Evolutionary conservation across 805 yeast genomes (phyloP).

Genomic region (Saccharomyces jurei): DNA sequence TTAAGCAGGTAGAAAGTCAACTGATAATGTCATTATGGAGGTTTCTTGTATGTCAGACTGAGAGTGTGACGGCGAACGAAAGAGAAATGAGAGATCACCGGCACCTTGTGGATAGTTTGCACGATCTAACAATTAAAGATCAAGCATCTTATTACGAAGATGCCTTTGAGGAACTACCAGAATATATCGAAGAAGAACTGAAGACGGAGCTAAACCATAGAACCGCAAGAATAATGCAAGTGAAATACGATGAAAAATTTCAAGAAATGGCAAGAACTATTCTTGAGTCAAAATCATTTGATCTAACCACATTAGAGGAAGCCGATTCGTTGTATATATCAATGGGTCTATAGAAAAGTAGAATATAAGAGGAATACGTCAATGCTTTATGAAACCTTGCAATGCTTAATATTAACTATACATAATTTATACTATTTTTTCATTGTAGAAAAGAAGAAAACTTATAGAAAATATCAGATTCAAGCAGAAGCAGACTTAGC

Average conservation of each 20-base stretch:
- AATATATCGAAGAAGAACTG: conserved; percentile 30
- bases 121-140: conserved; percentile 25
- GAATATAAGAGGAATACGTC: conserved; percentile 2
- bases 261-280: conserved; percentile 66
- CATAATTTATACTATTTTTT: background rate
- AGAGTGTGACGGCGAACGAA: conserved; percentile 2
- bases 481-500: conserved; percentile 50
- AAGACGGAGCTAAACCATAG: conserved; percentile 31
- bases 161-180: conserved; percentile 40
- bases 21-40: conserved; percentile 44
- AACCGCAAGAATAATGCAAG: conserved; percentile 19
- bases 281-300: conserved; percentile 36
- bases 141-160: conserved; percentile 29
- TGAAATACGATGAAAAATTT: conserved; percentile 12
- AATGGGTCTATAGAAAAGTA: conserved; percentile 37
- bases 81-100: conserved; percentile 16
- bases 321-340: conserved; percentile 66
- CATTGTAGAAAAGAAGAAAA: conserved; percentile 5
- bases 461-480: conserved; percentile 16
- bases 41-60: conserved; percentile 34
- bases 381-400: conserved; percentile 1
- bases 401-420: conserved; percentile 2
- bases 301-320: conserved; percentile 65
- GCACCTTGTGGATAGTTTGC: conserved; percentile 30
- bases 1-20: conserved; percentile 35